Evolutionary conservation across 2,329 filamentous ascomycete genomes (phyloP), one percentile per base, ranked within the genome.

Genomic region (Exophiala sideris): DNA sequence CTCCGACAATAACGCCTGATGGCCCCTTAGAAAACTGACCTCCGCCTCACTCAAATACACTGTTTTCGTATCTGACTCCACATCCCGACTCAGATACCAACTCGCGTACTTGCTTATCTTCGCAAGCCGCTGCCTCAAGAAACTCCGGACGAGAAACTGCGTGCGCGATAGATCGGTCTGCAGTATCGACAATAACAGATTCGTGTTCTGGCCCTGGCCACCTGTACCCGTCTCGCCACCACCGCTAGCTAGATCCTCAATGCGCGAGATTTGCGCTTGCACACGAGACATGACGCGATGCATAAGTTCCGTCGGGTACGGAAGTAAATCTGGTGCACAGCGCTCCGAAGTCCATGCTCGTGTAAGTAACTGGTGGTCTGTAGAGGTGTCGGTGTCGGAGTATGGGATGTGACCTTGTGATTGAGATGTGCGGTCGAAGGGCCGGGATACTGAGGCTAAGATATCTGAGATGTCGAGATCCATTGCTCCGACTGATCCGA

Each of bases 161-260:
- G 89, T 95, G 42, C 94, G 81, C 70, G 96, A 91, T 50, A 99
- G 82, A 74, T 99, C 94, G 5, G 95, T 97, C 76, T 99, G 94
- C 50, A 96, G 85, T 58, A 99, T 87, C 45, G 96, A 96, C 66
- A 97, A 85, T 57, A 85, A 84, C 70, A 99, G 96, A 70, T 96
- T 97, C 60, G 89, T 86, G 71, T 88, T 91, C 44, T 91, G 88
- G 66, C 88, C 85, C 58, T 87, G 88, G 10, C 33, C 33, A 9
- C 2, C 33, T 9, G 33, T 16, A 11, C 35, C 35, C 10, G 11
- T 6, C 11, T 38, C 35, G 12, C 21, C 21, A 11, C 21, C 41
- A 8, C 41, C 41, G 29, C 10, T 14, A 14, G 10, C 72, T 38
- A 76, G 68, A 59, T 86, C 82, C 73, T 89, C 86, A 59, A 89